Evolutionary conservation across 2,329 filamentous ascomycete genomes (phyloP), one percentile per base, ranked within the genome.

Genomic region (Xylariaceae sp.): DNA sequence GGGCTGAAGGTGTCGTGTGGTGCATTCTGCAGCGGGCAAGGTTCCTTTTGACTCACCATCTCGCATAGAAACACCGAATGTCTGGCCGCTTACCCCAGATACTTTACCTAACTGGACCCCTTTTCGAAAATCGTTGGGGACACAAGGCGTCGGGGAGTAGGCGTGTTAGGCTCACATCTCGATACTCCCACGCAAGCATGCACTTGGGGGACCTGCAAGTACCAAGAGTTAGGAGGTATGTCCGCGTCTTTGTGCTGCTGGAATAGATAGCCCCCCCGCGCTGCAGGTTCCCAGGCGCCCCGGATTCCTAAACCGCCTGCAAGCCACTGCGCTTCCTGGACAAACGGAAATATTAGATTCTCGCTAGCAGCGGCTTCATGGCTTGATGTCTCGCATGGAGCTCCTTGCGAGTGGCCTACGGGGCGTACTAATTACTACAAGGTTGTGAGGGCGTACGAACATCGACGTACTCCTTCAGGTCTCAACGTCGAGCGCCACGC

Each of bases 241-340:
- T 26, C 23, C 9, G 23, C 23, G 23, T 26, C 23, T 26, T 26
- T 26, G 23, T 26, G 23, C 23, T 26, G 23, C 23, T 26, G 23
- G 23, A 26, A 26, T 26, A 12, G 32, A 37, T 16, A 37, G 32
- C 32, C 32, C 54, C 62, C 61, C 62, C 62, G 62, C 60, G 60
- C 58, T 65, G 62, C 62, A 63, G 60, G 57, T 59, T 57, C 32
- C 60, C 60, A 61, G 56, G 46, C 51, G 54, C 62, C 60, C 60
- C 58, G 62, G 58, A 60, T 61, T 61, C 55, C 48, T 57, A 62
- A 56, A 60, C 56, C 42, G 54, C 49, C 43, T 53, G 51, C 52
- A 54, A 20, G 46, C 48, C 47, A 50, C 23, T 50, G 57, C 45
- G 21, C 56, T 56, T 56, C 51, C 59, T 61, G 59, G 61, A 59